A percentile compares a stretch with the other conserved stretches of the same genome.
These are phyloP conservation scores for Aegilops speltoides DNA, from an alignment of 176 grass and related monocot species.

Conservation along the genomic window DNA sequence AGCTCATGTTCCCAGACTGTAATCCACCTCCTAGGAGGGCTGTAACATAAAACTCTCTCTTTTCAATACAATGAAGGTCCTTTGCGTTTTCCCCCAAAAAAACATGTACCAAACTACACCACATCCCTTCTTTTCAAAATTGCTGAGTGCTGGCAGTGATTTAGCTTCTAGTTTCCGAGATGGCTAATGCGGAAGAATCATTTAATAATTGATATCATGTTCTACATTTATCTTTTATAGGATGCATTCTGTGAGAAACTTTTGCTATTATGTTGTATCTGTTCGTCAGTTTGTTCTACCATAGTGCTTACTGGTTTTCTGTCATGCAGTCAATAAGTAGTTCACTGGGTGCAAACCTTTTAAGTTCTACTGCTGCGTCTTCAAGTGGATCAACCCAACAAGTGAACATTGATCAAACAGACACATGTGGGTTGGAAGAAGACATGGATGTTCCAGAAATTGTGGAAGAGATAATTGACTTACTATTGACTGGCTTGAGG, in stretches of 20 bases:
- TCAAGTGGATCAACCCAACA: slow-evolving; percentile 41
- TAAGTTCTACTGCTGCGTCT: slow-evolving; percentile 37
- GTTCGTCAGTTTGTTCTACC: slow-evolving; percentile 10
- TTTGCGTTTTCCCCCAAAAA: too few species aligned
- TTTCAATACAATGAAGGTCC: too few species aligned
- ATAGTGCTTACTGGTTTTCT: slow-evolving; percentile 31
- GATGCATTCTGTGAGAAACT: neutral
- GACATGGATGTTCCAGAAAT: slow-evolving; percentile 95
- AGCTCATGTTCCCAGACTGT: too few species aligned
- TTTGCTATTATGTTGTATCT: slow-evolving; percentile 16
- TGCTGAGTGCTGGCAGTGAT: neutral
- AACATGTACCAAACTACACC: neutral
- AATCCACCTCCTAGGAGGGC: too few species aligned
- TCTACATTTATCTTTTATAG: slow-evolving; percentile 30
- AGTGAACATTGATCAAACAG: slow-evolving; percentile 37
- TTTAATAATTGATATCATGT: slow-evolving; percentile 8
- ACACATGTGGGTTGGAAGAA: slow-evolving; percentile 50
- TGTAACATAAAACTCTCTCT: too few species aligned
- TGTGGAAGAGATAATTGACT: slow-evolving; percentile 86
- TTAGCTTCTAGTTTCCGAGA: slow-evolving; percentile 1
- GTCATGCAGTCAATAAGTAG: slow-evolving; percentile 65
- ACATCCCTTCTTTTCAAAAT: neutral
- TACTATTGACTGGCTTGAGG: slow-evolving; percentile 81
- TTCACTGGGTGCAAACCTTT: slow-evolving; percentile 76
- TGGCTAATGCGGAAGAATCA: neutral